Conservation (phyloP, 257 asterid species). For the Plectranthus barbatus region DNA sequence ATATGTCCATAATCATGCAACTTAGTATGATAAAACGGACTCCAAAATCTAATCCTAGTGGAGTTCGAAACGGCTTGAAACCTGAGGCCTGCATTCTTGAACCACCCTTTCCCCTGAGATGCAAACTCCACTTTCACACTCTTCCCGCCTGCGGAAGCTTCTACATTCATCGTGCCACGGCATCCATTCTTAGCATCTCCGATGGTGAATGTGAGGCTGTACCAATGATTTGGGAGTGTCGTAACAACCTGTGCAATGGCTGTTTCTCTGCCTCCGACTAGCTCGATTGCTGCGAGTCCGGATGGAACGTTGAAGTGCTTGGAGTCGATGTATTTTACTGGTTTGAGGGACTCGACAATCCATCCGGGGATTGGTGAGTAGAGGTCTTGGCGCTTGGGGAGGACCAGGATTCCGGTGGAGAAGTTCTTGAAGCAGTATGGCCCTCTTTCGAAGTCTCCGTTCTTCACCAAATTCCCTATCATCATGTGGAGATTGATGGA, state of each 20-base stretch:
- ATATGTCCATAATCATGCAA: conserved; percentile 43
- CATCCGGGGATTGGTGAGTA: conserved; percentile 71
- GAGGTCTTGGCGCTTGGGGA: conserved; percentile 43
- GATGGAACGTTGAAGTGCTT: conserved; percentile 60
- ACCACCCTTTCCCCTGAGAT: conserved; percentile 53
- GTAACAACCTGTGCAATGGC: conserved; percentile 51
- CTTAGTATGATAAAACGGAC: conserved; percentile 54
- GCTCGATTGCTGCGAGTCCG: conserved; percentile 57
- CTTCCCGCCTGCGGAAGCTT: conserved; percentile 48
- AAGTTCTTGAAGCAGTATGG: conserved; percentile 73
- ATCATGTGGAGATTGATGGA: background rate
- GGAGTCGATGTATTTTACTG: conserved; percentile 59
- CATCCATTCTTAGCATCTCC: conserved; percentile 69
- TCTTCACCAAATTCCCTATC: conserved; percentile 56
- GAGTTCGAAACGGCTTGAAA: conserved; percentile 41
- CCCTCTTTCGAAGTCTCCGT: conserved; percentile 68
- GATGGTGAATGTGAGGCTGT: conserved; percentile 48
- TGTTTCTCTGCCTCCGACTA: conserved; percentile 75
- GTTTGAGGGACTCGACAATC: conserved; percentile 56
- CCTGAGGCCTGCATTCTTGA: conserved; percentile 31
- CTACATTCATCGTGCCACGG: conserved; percentile 50
- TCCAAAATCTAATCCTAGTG: conserved; percentile 49
- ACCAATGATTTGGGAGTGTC: conserved; percentile 35
- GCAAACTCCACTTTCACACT: conserved; percentile 25
- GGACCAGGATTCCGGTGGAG: conserved; percentile 68